Evolutionary conservation across 23 red algal species (phyloP), one percentile per base, ranked within the genome.

Genomic region (Gracilaria vermiculophylla): DNA sequence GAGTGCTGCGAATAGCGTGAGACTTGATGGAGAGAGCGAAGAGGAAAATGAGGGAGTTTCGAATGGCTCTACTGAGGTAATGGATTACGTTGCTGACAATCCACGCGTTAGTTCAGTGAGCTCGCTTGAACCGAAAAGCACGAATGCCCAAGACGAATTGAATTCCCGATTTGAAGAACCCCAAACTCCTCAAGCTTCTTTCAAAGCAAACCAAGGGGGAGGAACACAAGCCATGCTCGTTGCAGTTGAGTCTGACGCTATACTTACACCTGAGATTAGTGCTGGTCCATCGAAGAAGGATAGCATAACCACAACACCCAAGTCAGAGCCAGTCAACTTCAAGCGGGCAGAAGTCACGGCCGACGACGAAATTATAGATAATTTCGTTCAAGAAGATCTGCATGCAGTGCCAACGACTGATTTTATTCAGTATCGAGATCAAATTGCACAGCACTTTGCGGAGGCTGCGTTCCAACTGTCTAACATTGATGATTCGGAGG

Each of bases 101-200:
- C 81, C 81, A 31, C 54, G 44, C 0, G 60, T 53, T 3, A 86
- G 64, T 86, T 64, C 81, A 19, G 81, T 86, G 13, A 73, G 53
- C 27, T 86, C 81, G 6, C 81, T 64, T 23, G 81, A 86, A 16
- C 33, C 81, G 14, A 58, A 64, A 28, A 45, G 21, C 32, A 5
- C 42, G 12, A 25, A 64, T 25, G 36, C 35, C 15, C 24, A 51
- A 10, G 44, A 60, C 14, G 34, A 31, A 9, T 48, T 50, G 0
- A 35, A n/a, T 7, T 16, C n/a, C 19, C 49, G 57, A 33, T 39
- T 49, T 1, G 28, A 54, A 19, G 37, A 49, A 21, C 42, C 34
- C 12, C 50, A 79, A 41, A 57, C 76, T 16, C 76, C 43, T 36
- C 49, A 58, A 24, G 34, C 20, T 24, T 36, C 76, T 10, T 52